Base-by-base conservation (phyloP, 495 filamentous ascomycete species). In the Penicillium taxi region DNA sequence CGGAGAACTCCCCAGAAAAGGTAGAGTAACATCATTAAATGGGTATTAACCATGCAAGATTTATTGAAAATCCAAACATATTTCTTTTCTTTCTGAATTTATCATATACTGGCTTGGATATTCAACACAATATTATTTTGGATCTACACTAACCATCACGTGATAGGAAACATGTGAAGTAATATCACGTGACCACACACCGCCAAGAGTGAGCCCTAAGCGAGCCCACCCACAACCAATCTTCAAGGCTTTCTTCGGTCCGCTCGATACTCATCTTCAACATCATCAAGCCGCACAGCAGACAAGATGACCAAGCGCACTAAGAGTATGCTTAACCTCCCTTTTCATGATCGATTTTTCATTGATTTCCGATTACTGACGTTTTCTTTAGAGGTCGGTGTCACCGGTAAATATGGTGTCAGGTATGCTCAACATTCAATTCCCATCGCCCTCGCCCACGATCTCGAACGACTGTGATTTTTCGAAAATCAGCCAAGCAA, bases 301-400 rank as follows among this genome's bases (percentile, higher is more conserved):
- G 58, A 50, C 76, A 86, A 80, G 65, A 94, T 94, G 87, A 90
- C 87, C 58, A 94, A 94, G 75, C 79, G 87, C 72, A 94, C 87
- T 37, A 94, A 94, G 83, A 94, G 73, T 77, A 62, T 56, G 71
- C 16, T n/a, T 21, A 15, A 20, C 21, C 26, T 30, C 11, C 32
- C 25, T 37, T 32, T 17, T 11, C 43, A 23, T 36, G 29, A 35
- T 13, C 29, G 18, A 26, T 20, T 22, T 9, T 2, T 17, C 25
- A 5, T 41, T 39, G 18, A 20, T 34, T 42, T 37, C 28, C 34
- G 32, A 32, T 41, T 46, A 48, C 65, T 74, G 58, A 73, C 50
- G 19, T 31, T 27, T 32, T 32, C 26, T 35, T 25, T 51, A 78
- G 73, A 94, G 84, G 89, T 94, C 84, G 86, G 88, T 58, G 75